Evolutionary conservation across 2,329 filamentous ascomycete species (phyloP).

Genomic region (Fusarium oligoseptatum): DNA sequence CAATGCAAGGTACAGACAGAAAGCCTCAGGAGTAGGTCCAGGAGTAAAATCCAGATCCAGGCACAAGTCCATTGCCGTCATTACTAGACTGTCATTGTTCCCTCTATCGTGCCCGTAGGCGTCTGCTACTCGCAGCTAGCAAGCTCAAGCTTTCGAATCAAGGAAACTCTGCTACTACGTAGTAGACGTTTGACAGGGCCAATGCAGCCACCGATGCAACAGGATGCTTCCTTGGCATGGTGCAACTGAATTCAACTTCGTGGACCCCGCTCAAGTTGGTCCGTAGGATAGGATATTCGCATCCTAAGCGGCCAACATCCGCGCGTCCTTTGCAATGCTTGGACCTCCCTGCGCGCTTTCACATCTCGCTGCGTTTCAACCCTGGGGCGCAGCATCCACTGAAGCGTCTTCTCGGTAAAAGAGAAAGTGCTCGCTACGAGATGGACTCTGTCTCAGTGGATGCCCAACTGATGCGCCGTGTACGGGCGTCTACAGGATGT

Average conservation of each 20-base stretch:
- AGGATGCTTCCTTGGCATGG: not conserved
- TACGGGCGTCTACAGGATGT: constrained; percentile 5
- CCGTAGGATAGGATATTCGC: constrained; percentile 6
- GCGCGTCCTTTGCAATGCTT: constrained; percentile 12
- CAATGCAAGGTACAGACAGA: constrained; percentile 6
- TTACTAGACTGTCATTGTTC: not conserved
- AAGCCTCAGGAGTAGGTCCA: not conserved
- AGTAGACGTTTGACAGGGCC: constrained; percentile 13
- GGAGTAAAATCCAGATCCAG: constrained; percentile 16
- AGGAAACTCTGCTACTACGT: constrained; percentile 9
- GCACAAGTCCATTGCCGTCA: constrained; percentile 30
- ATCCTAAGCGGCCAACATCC: not conserved
- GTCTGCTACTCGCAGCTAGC: not conserved
- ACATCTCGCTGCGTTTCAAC: constrained; percentile 7
- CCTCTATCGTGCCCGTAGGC: constrained; percentile 17
- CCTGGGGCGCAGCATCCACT: constrained; percentile 6
- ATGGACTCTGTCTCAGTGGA: not conserved
- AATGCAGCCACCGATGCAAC: constrained; percentile 10
- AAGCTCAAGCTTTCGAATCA: constrained; percentile 12
- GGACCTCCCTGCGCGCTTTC: constrained; percentile 13
- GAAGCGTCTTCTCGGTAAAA: constrained; percentile 2
- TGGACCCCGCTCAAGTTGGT: constrained; percentile 6
- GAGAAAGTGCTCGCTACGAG: constrained; percentile 15
- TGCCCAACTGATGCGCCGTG: constrained; percentile 13
- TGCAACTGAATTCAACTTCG: constrained; percentile 2